phyloP scores from a whole-genome alignment of 2,329 filamentous ascomycete genomes.

The Aspergillus eucalypticola region DNA sequence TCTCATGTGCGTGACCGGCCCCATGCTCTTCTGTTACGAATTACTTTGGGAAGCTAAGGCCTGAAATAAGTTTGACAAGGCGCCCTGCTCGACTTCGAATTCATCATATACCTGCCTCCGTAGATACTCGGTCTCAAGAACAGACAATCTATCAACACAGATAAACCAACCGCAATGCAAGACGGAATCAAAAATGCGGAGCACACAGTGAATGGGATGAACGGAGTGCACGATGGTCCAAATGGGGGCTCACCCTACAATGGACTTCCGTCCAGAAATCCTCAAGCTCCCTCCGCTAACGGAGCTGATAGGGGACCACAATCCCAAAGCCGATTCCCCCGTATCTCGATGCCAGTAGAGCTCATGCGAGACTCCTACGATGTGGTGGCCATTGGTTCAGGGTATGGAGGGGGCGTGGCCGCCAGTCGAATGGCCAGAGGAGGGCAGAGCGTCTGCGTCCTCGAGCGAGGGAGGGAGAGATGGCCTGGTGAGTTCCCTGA shows the following conservation, averaged over 20 bases:
- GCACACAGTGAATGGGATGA: not conserved
- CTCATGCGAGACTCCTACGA: slow-evolving; percentile 51
- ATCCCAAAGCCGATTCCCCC: not conserved
- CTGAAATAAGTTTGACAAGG: not conserved
- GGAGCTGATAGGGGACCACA: not conserved
- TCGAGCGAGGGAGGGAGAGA: slow-evolving; percentile 65
- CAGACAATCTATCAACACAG: not conserved
- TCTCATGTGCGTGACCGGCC: not conserved
- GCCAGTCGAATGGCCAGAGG: slow-evolving; percentile 65
- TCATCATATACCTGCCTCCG: not conserved
- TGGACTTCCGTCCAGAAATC: not conserved
- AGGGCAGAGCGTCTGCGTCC: slow-evolving; percentile 61
- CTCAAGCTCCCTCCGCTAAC: not conserved
- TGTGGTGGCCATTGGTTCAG: slow-evolving; percentile 67
- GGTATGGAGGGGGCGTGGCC: slow-evolving; percentile 68
- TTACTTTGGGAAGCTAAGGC: not conserved
- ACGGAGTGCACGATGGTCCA: not conserved
- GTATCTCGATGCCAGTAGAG: not conserved
- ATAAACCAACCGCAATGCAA: not conserved
- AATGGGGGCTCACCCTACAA: not conserved
- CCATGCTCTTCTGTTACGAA: not conserved
- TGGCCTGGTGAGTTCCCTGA: slow-evolving; percentile 48
- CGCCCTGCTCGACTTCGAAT: not conserved
- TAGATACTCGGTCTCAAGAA: not conserved
- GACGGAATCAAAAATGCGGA: not conserved